phyloP scores from a whole-genome alignment of 495 filamentous ascomycete species.

The Tetracladium setigerum region DNA sequence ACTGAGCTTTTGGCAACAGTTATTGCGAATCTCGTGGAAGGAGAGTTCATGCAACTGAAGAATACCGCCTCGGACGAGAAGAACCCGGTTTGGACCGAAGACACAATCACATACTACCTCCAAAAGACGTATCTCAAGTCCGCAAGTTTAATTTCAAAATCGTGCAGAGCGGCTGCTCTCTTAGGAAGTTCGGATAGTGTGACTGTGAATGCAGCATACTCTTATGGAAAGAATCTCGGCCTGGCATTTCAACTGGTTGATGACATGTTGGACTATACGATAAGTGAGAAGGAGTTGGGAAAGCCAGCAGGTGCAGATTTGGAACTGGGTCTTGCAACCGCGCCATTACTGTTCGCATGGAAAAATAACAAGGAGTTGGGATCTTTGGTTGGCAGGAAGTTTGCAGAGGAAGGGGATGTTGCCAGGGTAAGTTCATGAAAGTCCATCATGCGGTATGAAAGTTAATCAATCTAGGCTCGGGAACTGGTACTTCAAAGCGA shows the following conservation, averaged over 20 bases:
- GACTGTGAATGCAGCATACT: conserved; percentile 84
- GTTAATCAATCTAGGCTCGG: conserved; percentile 53
- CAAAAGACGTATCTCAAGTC: conserved; percentile 99
- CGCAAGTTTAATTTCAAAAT: conserved; percentile 91
- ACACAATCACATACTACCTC: conserved; percentile 88
- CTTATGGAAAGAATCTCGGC: conserved; percentile 86
- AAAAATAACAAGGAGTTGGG: conserved; percentile 81
- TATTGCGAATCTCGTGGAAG: conserved; percentile 94
- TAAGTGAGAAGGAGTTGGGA: conserved; percentile 73
- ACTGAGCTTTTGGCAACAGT: conserved; percentile 91
- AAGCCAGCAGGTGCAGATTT: conserved; percentile 94
- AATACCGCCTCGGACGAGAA: conserved; percentile 86
- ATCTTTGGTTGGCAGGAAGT: conserved; percentile 84
- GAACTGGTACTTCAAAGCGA: conserved; percentile 74
- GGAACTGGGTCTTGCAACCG: conserved; percentile 91
- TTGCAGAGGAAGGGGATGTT: conserved; percentile 75
- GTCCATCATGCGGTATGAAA: not conserved
- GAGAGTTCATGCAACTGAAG: conserved; percentile 98
- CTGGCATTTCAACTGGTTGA: conserved; percentile 98
- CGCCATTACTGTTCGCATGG: conserved; percentile 93
- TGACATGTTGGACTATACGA: conserved; percentile 95
- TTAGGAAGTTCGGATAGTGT: conserved; percentile 69
- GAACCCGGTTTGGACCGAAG: conserved; percentile 73
- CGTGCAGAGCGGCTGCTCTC: conserved; percentile 81
- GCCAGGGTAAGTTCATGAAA: conserved; percentile 51